These are phyloP conservation scores for Trichoderma koningii DNA, from an alignment of 2,329 filamentous ascomycete genomes.

Conservation along the genomic window DNA sequence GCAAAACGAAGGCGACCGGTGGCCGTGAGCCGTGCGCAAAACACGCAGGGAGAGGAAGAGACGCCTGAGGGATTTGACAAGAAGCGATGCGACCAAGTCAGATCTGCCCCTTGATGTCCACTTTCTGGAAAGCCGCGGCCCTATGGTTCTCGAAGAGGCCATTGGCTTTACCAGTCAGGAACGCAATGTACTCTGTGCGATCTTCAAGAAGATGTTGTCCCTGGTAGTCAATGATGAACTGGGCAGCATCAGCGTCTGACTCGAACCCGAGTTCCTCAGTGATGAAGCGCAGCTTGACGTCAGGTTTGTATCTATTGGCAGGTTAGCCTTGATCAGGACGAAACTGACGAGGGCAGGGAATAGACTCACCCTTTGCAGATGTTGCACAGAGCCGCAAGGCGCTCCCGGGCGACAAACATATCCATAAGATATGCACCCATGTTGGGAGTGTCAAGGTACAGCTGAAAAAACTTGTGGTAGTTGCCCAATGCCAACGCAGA, in stretches of 20 bases:
- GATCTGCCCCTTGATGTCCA: conserved; percentile 98
- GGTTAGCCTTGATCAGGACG: conserved; percentile 49
- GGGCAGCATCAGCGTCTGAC: conserved; percentile 83
- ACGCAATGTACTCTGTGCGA: conserved; percentile 69
- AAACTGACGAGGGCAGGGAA: neutral
- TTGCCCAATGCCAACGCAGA: conserved; percentile 91
- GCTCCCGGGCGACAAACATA: conserved; percentile 95
- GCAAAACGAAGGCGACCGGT: neutral
- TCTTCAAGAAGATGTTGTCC: conserved; percentile 77
- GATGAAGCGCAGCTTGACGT: conserved; percentile 85
- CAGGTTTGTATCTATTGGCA: conserved; percentile 77
- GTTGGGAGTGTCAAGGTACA: conserved; percentile 91
- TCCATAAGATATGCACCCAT: conserved; percentile 99
- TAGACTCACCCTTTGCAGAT: conserved; percentile 89
- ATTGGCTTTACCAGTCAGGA: conserved; percentile 73
- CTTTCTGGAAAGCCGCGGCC: conserved; percentile 73
- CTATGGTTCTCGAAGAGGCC: conserved; percentile 73
- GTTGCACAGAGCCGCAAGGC: conserved; percentile 83
- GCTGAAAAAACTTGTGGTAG: conserved; percentile 96
- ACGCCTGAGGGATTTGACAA: conserved; percentile 9
- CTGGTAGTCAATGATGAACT: conserved; percentile 83
- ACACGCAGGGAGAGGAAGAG: neutral
- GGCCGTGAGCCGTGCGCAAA: neutral
- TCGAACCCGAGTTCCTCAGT: conserved; percentile 97
- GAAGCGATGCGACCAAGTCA: conserved; percentile 47